Conservation (phyloP, 495 filamentous ascomycete genomes). For the Hypoxylon fragiforme region DNA sequence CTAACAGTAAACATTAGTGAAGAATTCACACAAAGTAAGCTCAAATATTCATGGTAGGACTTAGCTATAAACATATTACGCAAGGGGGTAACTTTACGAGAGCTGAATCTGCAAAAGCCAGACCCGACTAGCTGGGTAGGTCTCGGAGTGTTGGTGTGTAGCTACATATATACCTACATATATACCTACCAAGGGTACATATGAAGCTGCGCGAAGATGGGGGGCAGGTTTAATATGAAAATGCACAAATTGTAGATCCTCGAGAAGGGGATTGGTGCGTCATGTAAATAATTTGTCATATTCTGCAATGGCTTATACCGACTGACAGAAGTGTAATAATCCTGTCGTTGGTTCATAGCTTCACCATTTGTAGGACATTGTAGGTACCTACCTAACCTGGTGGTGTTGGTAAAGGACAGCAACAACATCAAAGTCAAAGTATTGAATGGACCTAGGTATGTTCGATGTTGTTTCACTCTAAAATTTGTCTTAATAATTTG, state of each 20-base stretch:
- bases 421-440: too few relatives aligned
- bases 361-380: too few relatives aligned
- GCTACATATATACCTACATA: too few relatives aligned
- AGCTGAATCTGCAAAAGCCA: slow-evolving; percentile 9
- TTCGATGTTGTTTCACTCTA: too few relatives aligned
- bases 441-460: not conserved
- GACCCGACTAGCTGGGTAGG: slow-evolving; percentile 17
- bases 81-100: slow-evolving; percentile 17
- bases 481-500: too few relatives aligned
- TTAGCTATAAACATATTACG: slow-evolving; percentile 1
- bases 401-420: too few relatives aligned
- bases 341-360: too few relatives aligned
- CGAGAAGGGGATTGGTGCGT: not conserved
- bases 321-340: too few relatives aligned
- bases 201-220: not conserved
- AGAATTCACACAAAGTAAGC: slow-evolving; percentile 1
- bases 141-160: slow-evolving; percentile 15
- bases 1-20: not conserved
- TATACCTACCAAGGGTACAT: too few relatives aligned
- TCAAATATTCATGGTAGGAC: not conserved
- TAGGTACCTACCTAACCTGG: too few relatives aligned
- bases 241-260: slow-evolving; percentile 3
- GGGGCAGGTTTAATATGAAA: too few relatives aligned
- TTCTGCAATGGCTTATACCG: not conserved
- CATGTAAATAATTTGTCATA: slow-evolving; percentile 2